Base-by-base conservation (phyloP, 805 yeast species). In the Wilhelminamyces savonicus region DNA sequence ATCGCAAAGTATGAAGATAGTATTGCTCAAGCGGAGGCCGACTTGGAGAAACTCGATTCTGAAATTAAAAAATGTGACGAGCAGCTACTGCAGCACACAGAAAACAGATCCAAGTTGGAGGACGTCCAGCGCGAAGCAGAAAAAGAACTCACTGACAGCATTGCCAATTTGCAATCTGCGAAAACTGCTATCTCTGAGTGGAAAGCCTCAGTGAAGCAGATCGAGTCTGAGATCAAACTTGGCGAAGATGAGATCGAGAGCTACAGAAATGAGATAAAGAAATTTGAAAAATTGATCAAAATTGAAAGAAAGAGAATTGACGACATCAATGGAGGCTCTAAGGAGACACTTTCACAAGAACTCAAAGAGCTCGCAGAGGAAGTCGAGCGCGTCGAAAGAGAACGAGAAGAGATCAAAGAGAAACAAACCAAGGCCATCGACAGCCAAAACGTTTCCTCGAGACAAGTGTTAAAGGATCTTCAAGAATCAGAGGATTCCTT, bases 271-370 rank as follows among this genome's bases (percentile, higher is more conserved):
- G 28, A 37, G 22, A 26, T 41, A 15, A 26, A 35, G 15, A 21
- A 25, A 15, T 44, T 44, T 17, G 41, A 49, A 16, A 34, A 37
- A 5, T 51, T 48, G 9, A 51, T 62, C 5, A 35, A 33, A 5
- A 28, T 27, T 2, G 76, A 70, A 37, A 62, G 56, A 37, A 42
- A 44, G 20, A 52, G 62, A 39, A 51, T 71, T 11, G 66, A 64
- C 20, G 52, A 48, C 9, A 48, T 59, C 5, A 58, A 59, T 31
- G 76, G 74, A 11, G 74, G 70, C 1, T 56, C 66, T 4, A 62
- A 58, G 27, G 67, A 63, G 16, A 44, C 37, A 10, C 38, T 66
- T 21, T 36, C 43, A 7, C 36, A 41, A 17, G 40, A 43, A 12
- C 34, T 52, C 5, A 34, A 29, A 13, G 27, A 31, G 5, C 38